phyloP scores from a whole-genome alignment of 768 basidiomycete species.

The Tulasnella sp. region DNA sequence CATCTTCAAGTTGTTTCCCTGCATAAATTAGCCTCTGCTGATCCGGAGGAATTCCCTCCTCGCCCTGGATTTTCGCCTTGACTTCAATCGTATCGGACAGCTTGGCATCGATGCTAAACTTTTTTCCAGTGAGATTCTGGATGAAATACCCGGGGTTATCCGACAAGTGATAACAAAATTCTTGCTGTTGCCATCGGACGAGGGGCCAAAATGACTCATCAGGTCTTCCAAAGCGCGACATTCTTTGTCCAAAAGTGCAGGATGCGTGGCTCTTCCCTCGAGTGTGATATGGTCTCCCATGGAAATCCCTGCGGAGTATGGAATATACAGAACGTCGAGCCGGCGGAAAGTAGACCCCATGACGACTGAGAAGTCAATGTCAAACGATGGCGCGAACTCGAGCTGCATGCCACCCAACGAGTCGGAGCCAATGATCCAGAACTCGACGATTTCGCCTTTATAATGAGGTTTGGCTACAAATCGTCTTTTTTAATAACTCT shows the following conservation, averaged over 20 bases:
- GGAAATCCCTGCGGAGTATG: no score
- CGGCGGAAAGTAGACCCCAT: no score
- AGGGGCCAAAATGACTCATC: no score
- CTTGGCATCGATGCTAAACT: slow-evolving; percentile 23
- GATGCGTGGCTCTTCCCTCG: no score
- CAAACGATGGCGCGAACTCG: neutral
- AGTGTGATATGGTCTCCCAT: no score
- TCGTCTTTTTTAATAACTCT: neutral
- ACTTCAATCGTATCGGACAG: slow-evolving; percentile 26
- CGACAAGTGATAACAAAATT: no score
- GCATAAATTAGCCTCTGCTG: slow-evolving; percentile 28
- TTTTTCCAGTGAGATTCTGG: slow-evolving; percentile 20
- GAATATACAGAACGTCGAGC: no score
- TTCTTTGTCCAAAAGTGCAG: no score
- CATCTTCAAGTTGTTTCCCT: slow-evolving; percentile 26
- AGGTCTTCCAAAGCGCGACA: no score
- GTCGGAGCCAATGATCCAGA: neutral
- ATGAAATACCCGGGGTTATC: neutral
- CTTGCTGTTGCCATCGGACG: no score
- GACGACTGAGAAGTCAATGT: neutral
- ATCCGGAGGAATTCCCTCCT: slow-evolving; percentile 28
- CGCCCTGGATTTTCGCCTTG: slow-evolving; percentile 27
- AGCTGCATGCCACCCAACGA: neutral
- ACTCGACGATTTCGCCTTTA: neutral
- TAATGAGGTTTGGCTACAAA: neutral